A percentile compares a stretch with the other conserved stretches of the same genome.
Evolutionary conservation across 2,329 filamentous ascomycete genomes (phyloP).

Genomic region (Corynespora cassiicola): DNA sequence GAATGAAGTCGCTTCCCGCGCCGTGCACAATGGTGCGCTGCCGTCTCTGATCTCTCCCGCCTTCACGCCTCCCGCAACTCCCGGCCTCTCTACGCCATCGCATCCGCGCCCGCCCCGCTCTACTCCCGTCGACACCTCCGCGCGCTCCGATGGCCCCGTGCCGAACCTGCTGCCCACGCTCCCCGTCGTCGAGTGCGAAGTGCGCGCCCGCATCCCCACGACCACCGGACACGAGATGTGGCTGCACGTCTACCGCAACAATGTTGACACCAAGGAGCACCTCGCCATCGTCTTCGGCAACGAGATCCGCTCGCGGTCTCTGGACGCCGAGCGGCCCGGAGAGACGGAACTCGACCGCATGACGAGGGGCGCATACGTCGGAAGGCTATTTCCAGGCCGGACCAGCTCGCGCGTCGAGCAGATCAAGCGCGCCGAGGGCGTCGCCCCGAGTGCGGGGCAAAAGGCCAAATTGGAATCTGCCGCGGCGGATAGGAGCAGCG

Average conservation of each 20-base stretch:
- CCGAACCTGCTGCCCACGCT: constrained; percentile 77
- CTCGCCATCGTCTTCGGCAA: constrained; percentile 95
- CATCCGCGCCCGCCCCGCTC: constrained; percentile 45
- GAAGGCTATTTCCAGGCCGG: constrained; percentile 83
- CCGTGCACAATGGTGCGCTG: constrained; percentile 28
- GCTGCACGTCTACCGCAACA: constrained; percentile 91
- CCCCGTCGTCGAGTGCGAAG: constrained; percentile 89
- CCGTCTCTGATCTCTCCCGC: constrained; percentile 57
- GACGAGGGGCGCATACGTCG: constrained; percentile 92
- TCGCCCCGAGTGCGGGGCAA: constrained; percentile 22
- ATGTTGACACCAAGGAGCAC: constrained; percentile 93
- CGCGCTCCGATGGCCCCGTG: constrained; percentile 53
- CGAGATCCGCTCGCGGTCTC: constrained; percentile 73
- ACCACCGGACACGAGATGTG: constrained; percentile 95
- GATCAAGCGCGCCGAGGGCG: constrained; percentile 47
- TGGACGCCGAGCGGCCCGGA: constrained; percentile 74
- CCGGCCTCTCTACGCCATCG: constrained; percentile 41
- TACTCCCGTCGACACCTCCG: constrained; percentile 50
- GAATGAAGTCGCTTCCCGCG: constrained; percentile 11
- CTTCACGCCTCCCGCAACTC: constrained; percentile 49
- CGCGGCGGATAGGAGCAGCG: constrained; percentile 14
- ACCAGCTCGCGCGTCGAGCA: constrained; percentile 73
- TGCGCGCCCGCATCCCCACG: constrained; percentile 93
- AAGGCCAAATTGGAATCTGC: constrained; percentile 11
- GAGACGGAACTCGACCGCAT: constrained; percentile 91